A percentile compares a stretch with the other conserved stretches of the same genome.
phyloP scores from a whole-genome alignment of 352 stramenopile species.

The Phytophthora sojae region DNA sequence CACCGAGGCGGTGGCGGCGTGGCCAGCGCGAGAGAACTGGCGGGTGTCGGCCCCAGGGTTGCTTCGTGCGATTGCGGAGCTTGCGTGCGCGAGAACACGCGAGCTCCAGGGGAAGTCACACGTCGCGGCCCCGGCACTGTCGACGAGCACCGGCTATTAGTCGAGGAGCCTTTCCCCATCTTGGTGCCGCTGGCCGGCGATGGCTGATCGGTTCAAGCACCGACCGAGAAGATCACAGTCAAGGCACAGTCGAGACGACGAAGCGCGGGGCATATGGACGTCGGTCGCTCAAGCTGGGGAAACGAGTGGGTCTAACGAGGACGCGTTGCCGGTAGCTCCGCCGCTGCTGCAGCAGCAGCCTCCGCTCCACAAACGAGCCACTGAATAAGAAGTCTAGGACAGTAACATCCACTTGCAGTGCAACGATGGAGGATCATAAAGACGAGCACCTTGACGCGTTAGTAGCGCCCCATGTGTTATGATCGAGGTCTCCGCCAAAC shows the following conservation, averaged over 20 bases:
- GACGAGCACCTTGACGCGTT: conserved; percentile 37
- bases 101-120: conserved; percentile 27
- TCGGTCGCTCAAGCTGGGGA: conserved; percentile 28
- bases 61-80: conserved; percentile 32
- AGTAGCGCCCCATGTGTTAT: conserved; percentile 35
- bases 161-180: conserved; percentile 38
- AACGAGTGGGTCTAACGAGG: conserved; percentile 33
- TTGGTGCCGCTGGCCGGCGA: conserved; percentile 10
- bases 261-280: conserved; percentile 14
- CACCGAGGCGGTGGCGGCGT: not conserved
- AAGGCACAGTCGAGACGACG: conserved; percentile 12
- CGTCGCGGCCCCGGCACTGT: conserved; percentile 7
- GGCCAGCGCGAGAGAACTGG: conserved; percentile 13
- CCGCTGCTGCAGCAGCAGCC: conserved; percentile 8
- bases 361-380: conserved; percentile 13
- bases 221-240: not conserved
- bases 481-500: conserved; percentile 14
- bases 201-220: conserved; percentile 18
- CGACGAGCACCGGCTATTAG: conserved; percentile 29
- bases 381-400: conserved; percentile 32
- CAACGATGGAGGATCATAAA: conserved; percentile 33
- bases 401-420: conserved; percentile 7
- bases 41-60: not conserved
- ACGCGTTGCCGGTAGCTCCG: conserved; percentile 5
- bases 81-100: conserved; percentile 42